phyloP scores from a whole-genome alignment of 2,329 filamentous ascomycete species.

The Aspergillus clavatus region DNA sequence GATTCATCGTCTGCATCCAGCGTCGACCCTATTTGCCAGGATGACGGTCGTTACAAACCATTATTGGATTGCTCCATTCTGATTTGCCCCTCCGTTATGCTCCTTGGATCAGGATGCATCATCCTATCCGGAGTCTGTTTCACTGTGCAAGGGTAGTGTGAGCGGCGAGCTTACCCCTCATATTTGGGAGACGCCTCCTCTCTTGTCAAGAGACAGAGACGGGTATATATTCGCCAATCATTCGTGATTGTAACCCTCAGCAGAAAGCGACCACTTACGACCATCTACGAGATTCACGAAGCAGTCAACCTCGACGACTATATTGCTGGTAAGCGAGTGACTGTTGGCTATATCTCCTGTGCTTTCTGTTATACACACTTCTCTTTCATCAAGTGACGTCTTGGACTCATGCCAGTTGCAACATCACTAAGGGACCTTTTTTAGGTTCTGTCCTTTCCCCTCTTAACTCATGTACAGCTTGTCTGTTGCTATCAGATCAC shows the following conservation, averaged over 20 bases:
- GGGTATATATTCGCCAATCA: background rate
- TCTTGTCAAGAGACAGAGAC: background rate
- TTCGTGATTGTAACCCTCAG: background rate
- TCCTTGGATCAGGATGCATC: constrained; percentile 6
- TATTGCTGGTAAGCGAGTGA: too few species aligned
- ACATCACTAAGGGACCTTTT: too few species aligned
- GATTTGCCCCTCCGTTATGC: constrained; percentile 3
- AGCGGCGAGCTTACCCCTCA: constrained; percentile 13
- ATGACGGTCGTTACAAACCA: constrained; percentile 1
- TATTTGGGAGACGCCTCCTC: background rate
- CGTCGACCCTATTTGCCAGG: background rate
- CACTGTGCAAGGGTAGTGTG: constrained; percentile 1
- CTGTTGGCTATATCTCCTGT: too few species aligned
- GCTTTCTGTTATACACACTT: too few species aligned
- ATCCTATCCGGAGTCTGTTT: constrained; percentile 7
- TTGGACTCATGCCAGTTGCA: too few species aligned
- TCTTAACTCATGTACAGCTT: background rate
- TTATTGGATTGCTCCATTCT: constrained; percentile 7
- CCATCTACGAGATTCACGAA: too few species aligned
- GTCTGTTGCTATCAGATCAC: background rate
- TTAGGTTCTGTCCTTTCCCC: background rate
- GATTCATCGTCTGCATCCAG: constrained; percentile 4
- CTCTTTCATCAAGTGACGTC: too few species aligned
- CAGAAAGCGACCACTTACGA: too few species aligned
- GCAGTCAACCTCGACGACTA: too few species aligned